Conservation (phyloP, 2,329 filamentous ascomycete species). For the Aureobasidium mangrovei region DNA sequence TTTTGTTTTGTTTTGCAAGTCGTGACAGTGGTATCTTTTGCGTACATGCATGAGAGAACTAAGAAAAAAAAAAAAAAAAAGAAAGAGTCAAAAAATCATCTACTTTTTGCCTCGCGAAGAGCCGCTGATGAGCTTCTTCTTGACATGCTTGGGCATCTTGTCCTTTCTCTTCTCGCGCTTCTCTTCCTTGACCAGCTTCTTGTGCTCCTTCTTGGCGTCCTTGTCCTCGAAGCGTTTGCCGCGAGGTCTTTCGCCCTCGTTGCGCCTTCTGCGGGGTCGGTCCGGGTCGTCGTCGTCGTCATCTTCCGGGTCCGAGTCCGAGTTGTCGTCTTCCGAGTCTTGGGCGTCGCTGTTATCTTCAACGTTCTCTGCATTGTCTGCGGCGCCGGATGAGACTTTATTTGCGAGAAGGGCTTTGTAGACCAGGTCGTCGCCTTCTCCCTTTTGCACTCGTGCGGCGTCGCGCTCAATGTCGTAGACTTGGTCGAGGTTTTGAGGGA, state of each 20-base stretch:
- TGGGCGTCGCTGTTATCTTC: conserved; percentile 26
- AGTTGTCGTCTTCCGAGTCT: conserved; percentile 17
- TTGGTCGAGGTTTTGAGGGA: conserved; percentile 89
- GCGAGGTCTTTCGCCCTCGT: conserved; percentile 54
- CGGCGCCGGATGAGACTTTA: conserved; percentile 45
- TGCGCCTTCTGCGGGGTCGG: conserved; percentile 35
- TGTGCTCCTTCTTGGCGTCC: conserved; percentile 81
- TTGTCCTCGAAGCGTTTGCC: conserved; percentile 88
- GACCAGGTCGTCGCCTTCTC: conserved; percentile 66
- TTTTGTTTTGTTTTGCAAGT: background rate
- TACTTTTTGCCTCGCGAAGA: conserved; percentile 55
- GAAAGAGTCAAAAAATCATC: background rate
- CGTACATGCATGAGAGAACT: background rate
- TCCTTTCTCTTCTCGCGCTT: conserved; percentile 88
- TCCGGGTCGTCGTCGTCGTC: conserved; percentile 35
- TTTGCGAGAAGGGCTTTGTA: conserved; percentile 79
- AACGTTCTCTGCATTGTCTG: conserved; percentile 23
- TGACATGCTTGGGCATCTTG: conserved; percentile 93
- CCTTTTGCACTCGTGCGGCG: conserved; percentile 64
- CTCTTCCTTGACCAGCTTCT: conserved; percentile 85
- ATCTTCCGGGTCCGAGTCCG: conserved; percentile 34
- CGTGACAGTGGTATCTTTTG: conserved; percentile 9
- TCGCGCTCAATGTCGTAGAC: conserved; percentile 96
- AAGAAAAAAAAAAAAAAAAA: background rate
- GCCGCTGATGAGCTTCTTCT: conserved; percentile 71